Conservation (phyloP, 2,329 filamentous ascomycete genomes). For the Aspergillus hiratsukae region DNA sequence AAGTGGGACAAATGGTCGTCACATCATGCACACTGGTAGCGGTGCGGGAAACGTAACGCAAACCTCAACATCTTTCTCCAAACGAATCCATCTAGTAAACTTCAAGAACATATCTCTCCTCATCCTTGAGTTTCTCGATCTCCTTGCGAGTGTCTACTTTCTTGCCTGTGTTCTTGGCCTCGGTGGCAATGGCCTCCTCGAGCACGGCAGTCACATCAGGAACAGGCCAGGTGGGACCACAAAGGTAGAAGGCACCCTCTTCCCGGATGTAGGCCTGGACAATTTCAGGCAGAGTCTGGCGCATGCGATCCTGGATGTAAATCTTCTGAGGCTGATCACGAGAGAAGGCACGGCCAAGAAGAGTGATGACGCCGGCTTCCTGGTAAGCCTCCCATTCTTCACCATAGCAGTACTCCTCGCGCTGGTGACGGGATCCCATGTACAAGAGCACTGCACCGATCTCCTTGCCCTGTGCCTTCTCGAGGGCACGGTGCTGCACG, state of each 20-base stretch:
- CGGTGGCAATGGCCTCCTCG: slow-evolving; percentile 79
- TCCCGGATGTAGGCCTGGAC: slow-evolving; percentile 80
- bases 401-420: slow-evolving; percentile 97
- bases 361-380: slow-evolving; percentile 89
- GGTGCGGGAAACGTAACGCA: not conserved
- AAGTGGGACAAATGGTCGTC: slow-evolving; percentile 11
- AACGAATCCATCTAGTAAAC: slow-evolving; percentile 65
- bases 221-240: slow-evolving; percentile 96
- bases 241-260: slow-evolving; percentile 92
- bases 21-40: slow-evolving; percentile 4
- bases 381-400: slow-evolving; percentile 99
- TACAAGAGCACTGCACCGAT: slow-evolving; percentile 92
- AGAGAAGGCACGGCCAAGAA: slow-evolving; percentile 89
- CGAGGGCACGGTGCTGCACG: slow-evolving; percentile 95
- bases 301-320: slow-evolving; percentile 98
- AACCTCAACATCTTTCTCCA: not conserved
- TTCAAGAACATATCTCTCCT: slow-evolving; percentile 88
- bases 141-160: slow-evolving; percentile 84
- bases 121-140: slow-evolving; percentile 97
- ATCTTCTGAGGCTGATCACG: slow-evolving; percentile 98
- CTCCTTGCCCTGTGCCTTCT: slow-evolving; percentile 93
- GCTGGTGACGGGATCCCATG: slow-evolving; percentile 94
- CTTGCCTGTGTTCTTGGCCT: slow-evolving; percentile 63
- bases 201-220: slow-evolving; percentile 93
- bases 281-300: slow-evolving; percentile 77